Evolutionary conservation across 768 basidiomycete genomes (phyloP), one percentile per base, ranked within the genome.

Genomic region (Hericium coralloides): DNA sequence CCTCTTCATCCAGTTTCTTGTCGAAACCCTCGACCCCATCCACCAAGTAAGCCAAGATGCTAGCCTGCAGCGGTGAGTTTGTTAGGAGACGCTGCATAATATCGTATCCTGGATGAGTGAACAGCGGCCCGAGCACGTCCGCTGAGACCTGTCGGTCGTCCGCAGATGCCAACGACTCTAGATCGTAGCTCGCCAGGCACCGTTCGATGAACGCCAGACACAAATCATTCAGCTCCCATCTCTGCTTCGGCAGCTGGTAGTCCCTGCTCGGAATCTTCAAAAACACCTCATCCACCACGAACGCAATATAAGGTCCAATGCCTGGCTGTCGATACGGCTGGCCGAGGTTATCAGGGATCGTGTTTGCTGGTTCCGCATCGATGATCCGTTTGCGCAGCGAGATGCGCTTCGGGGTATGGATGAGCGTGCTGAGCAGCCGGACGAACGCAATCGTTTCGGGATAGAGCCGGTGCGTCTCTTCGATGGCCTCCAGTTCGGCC

Each of bases 371-470:
- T 52, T 83, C 83, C 7, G 76, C 70, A 53, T 87, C 84, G 37
- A 77, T 66, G 15, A 86, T 69, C 12, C 81, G 77, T 58, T 81
- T 84, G 55, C 79, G 78, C 38, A 85, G 66, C 0, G 85, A 77
- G 15, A 87, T 70, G 48, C 85, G 79, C 68, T 90, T 90, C 0
- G 89, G 83, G 0, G 89, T 87, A 65, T 93, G 92, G 25, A 98
- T 77, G 57, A 98, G 79, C 0, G 90, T 85, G 63, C 80, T 79
- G 58, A 98, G 81, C 48, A 98, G 79, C 56, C 81, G 79, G 52
- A 98, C 72, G 74, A 98, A 95, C 0, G 95, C 86, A 20, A 91
- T 85, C 0, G 95, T 95, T 8, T 91, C 81, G 0, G 95, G 93
- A 69, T 95, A 98, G 56, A 87, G 65, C 68, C 81, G 80, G 66